Percentiles rank a stretch among this genome's conserved stretches.
These are phyloP conservation scores for Trypanosoma avium DNA, from an alignment of 208 protist genomes.

Conservation along the genomic window DNA sequence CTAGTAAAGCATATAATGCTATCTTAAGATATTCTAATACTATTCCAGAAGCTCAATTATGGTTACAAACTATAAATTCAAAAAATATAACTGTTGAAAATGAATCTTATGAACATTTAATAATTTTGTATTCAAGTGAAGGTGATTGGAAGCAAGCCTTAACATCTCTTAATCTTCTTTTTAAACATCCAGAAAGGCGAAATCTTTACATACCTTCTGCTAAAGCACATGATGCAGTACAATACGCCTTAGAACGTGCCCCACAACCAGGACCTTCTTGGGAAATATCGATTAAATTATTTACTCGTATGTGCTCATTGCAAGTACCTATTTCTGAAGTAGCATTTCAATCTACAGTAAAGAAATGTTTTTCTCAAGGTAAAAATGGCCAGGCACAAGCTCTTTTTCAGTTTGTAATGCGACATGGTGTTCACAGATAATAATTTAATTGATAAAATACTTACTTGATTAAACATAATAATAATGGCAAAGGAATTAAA, in stretches of 20 bases:
- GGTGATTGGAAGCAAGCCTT: slow-evolving; percentile 61
- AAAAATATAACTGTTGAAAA: slow-evolving; percentile 43
- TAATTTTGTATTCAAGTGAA: slow-evolving; percentile 46
- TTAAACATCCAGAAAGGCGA: slow-evolving; percentile 32
- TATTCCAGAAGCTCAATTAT: slow-evolving; percentile 11
- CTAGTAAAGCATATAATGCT: slow-evolving; percentile 24
- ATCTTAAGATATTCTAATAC: slow-evolving; percentile 18
- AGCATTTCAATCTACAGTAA: slow-evolving; percentile 72
- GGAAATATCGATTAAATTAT: slow-evolving; percentile 59
- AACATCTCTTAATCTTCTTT: slow-evolving; percentile 43
- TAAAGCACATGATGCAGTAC: slow-evolving; percentile 76
- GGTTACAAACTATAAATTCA: slow-evolving; percentile 18
- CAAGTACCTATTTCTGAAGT: slow-evolving; percentile 69
- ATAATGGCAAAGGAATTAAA: too few species aligned
- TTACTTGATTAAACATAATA: too few species aligned
- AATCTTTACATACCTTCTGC: slow-evolving; percentile 61
- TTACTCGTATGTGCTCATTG: slow-evolving; percentile 55
- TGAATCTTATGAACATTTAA: slow-evolving; percentile 56
- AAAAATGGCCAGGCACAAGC: slow-evolving; percentile 50
- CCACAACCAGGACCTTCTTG: slow-evolving; percentile 46
- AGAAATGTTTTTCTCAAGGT: slow-evolving; percentile 63
- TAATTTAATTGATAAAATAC: too few species aligned
- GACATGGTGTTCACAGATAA: slow-evolving; percentile 29
- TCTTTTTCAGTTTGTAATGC: slow-evolving; percentile 54
- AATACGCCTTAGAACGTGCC: slow-evolving; percentile 75